These are phyloP conservation scores for Sarocladiaceae sp. DNA, from an alignment of 2,329 filamentous ascomycete species.

Conservation along the genomic window DNA sequence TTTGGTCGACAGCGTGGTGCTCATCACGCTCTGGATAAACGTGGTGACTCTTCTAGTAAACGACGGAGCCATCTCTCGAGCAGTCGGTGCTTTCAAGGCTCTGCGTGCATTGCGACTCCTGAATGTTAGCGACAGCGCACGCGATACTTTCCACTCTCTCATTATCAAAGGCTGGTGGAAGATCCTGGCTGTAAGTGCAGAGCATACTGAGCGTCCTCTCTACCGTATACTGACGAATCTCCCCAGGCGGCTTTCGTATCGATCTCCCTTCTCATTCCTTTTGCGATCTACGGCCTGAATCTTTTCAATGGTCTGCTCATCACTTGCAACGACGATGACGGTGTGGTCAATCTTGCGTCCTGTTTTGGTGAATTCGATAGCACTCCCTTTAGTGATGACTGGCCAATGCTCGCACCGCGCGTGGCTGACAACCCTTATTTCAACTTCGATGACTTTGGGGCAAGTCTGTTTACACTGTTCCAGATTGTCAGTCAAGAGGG, in stretches of 20 bases:
- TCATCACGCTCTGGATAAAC: slow-evolving; percentile 93
- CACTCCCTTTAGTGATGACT: slow-evolving; percentile 64
- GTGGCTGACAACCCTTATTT: slow-evolving; percentile 76
- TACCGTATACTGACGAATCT: slow-evolving; percentile 13
- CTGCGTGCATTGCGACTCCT: slow-evolving; percentile 83
- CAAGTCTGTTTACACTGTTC: slow-evolving; percentile 91
- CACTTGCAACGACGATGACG: slow-evolving; percentile 61
- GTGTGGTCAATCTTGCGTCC: slow-evolving; percentile 54
- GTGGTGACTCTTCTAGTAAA: slow-evolving; percentile 76
- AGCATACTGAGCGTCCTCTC: background rate
- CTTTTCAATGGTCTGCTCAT: slow-evolving; percentile 81
- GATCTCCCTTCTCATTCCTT: slow-evolving; percentile 87
- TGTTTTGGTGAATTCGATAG: slow-evolving; percentile 81
- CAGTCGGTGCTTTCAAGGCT: slow-evolving; percentile 95
- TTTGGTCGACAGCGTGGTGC: slow-evolving; percentile 84
- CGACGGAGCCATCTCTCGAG: slow-evolving; percentile 78
- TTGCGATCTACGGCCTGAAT: slow-evolving; percentile 92
- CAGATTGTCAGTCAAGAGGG: slow-evolving; percentile 98
- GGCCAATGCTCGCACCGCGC: slow-evolving; percentile 78
- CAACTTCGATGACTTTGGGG: slow-evolving; percentile 92
- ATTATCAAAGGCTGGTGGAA: slow-evolving; percentile 95
- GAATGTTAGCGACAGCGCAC: slow-evolving; percentile 92
- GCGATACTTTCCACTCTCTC: slow-evolving; percentile 93
- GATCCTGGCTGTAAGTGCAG: slow-evolving; percentile 65
- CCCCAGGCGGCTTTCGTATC: slow-evolving; percentile 77